A percentile compares a stretch with the other conserved stretches of the same genome.
These are phyloP conservation scores for Symbiodinium natans DNA, from an alignment of 73 alveolate genomes.

Conservation along the genomic window DNA sequence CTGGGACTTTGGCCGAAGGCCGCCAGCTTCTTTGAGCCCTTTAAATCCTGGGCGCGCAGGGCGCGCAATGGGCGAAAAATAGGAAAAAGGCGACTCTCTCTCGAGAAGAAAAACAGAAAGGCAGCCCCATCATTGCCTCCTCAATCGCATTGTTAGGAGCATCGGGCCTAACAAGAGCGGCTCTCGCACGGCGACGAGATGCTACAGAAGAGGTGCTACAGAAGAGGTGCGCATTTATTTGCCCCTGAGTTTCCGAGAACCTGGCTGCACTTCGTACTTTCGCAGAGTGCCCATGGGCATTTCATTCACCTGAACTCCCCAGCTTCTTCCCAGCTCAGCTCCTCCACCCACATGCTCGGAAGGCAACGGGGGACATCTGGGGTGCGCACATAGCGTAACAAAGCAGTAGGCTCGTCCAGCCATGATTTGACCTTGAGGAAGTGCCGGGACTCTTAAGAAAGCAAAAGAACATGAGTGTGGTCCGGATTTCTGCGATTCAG, in stretches of 20 bases:
- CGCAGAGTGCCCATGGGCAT: conserved; percentile 92
- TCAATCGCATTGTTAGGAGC: conserved; percentile 76
- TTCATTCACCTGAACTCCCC: conserved; percentile 31
- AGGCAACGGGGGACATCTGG: background rate
- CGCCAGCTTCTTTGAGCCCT: conserved; percentile 80
- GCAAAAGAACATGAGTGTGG: too few relatives aligned
- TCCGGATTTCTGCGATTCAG: too few relatives aligned
- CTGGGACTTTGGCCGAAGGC: conserved; percentile 7
- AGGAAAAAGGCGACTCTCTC: background rate
- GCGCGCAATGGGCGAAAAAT: too few relatives aligned
- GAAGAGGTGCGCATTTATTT: too few relatives aligned
- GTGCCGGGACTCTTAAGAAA: background rate
- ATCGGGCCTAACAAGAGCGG: conserved; percentile 72
- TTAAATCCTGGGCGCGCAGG: conserved; percentile 39
- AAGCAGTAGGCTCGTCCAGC: conserved; percentile 67
- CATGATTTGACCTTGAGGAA: conserved; percentile 56
- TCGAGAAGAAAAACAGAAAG: too few relatives aligned
- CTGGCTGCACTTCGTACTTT: conserved; percentile 77
- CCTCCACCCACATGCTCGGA: too few relatives aligned
- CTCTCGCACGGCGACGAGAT: too few relatives aligned
- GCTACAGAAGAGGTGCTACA: too few relatives aligned
- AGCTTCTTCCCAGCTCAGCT: too few relatives aligned
- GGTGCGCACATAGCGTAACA: conserved; percentile 28
- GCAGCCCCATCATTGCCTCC: background rate
- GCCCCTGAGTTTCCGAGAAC: too few relatives aligned